Conservation (phyloP, 2,329 filamentous ascomycete genomes). For the Arthroderma sp. region DNA sequence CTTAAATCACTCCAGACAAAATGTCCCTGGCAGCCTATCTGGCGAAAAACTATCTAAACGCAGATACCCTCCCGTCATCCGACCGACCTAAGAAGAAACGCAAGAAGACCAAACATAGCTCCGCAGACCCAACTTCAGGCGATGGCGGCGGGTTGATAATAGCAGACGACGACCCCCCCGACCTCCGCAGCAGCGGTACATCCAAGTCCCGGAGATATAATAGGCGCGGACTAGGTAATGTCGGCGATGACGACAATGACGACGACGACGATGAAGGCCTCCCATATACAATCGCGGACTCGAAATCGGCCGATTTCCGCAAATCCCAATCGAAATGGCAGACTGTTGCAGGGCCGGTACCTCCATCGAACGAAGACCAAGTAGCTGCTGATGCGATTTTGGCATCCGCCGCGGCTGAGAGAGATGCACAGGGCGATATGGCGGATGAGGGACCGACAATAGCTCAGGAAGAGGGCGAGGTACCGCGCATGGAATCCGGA, state of each 20-base stretch:
- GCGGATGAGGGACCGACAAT: constrained; percentile 37
- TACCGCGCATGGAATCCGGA: constrained; percentile 69
- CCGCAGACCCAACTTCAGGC: constrained; percentile 29
- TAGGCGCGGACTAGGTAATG: background rate
- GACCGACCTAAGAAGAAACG: constrained; percentile 44
- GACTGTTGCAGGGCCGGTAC: constrained; percentile 33
- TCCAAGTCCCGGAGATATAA: constrained; percentile 9
- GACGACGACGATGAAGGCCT: constrained; percentile 23
- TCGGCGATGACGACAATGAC: constrained; percentile 10
- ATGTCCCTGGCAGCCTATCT: constrained; percentile 64
- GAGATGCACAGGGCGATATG: constrained; percentile 34
- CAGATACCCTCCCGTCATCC: constrained; percentile 33
- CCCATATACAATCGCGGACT: constrained; percentile 10
- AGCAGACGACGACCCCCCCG: constrained; percentile 26
- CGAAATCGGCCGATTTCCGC: constrained; percentile 28
- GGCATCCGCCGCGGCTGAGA: constrained; percentile 56
- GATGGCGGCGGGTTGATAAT: constrained; percentile 25
- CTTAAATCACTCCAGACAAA: background rate
- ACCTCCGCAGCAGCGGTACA: constrained; percentile 17
- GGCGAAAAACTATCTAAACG: constrained; percentile 77
- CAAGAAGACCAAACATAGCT: constrained; percentile 43
- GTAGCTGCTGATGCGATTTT: constrained; percentile 69
- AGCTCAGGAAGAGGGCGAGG: constrained; percentile 22
- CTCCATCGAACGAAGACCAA: constrained; percentile 39
- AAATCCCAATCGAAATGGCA: constrained; percentile 71